A percentile compares a stretch with the other conserved stretches of the same genome.
Conservation (phyloP, 768 basidiomycete genomes). For the Trametes meyenii region DNA sequence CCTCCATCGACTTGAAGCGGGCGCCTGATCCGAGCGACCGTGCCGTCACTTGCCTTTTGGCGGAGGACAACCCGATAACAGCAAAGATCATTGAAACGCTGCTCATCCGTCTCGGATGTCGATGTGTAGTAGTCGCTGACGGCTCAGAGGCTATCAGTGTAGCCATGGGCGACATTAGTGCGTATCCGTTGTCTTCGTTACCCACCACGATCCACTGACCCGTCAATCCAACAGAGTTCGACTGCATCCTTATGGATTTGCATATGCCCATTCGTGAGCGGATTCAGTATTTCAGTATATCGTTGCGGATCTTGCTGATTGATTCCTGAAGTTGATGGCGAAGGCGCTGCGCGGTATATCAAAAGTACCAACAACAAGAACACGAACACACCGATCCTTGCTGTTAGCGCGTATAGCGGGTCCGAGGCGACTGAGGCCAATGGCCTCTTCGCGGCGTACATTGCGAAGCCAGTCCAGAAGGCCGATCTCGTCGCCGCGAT, state of each 20-base stretch:
- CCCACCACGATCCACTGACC: slow-evolving; percentile 29
- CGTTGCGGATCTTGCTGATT: neutral
- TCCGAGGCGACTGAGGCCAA: slow-evolving; percentile 63
- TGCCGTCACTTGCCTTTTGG: slow-evolving; percentile 90
- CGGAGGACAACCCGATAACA: slow-evolving; percentile 98
- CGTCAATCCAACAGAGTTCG: slow-evolving; percentile 67
- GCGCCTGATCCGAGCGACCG: slow-evolving; percentile 81
- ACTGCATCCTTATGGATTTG: slow-evolving; percentile 93
- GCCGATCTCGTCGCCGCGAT: slow-evolving; percentile 77
- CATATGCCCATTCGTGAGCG: slow-evolving; percentile 92
- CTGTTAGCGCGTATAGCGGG: slow-evolving; percentile 86
- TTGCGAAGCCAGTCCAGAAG: slow-evolving; percentile 90
- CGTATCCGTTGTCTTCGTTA: slow-evolving; percentile 39
- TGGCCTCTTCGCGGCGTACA: slow-evolving; percentile 76
- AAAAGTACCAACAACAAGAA: slow-evolving; percentile 97
- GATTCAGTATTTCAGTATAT: slow-evolving; percentile 17
- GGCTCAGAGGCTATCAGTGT: slow-evolving; percentile 97
- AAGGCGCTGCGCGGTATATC: slow-evolving; percentile 95
- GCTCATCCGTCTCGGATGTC: slow-evolving; percentile 90
- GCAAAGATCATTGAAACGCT: slow-evolving; percentile 97
- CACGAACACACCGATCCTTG: slow-evolving; percentile 88
- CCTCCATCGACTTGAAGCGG: slow-evolving; percentile 78
- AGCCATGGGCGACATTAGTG: slow-evolving; percentile 96
- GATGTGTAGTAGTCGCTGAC: slow-evolving; percentile 93
- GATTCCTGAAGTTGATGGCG: slow-evolving; percentile 76